phyloP scores from a whole-genome alignment of 176 grass and related monocot genomes.

The Typha latifolia region DNA sequence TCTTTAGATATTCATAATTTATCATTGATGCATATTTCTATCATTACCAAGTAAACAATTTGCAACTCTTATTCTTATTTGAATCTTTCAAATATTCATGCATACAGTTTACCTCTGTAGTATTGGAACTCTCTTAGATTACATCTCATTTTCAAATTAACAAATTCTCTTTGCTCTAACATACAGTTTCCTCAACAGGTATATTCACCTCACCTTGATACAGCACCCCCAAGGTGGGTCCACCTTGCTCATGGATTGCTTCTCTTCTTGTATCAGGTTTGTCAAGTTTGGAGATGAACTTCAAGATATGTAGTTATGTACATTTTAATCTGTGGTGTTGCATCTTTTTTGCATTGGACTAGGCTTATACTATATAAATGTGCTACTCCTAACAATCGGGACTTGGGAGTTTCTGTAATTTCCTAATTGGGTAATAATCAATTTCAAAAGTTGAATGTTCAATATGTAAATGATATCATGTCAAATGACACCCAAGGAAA shows the following conservation, averaged over 20 bases:
- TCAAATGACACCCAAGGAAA: no score
- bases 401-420: no score
- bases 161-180: background rate
- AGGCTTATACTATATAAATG: background rate
- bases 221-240: slow-evolving; percentile 94
- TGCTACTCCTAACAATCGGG: background rate
- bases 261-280: slow-evolving; percentile 98
- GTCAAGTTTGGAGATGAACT: slow-evolving; percentile 27
- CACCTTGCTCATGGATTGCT: slow-evolving; percentile 94
- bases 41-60: no score
- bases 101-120: background rate
- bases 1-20: no score
- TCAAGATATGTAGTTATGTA: background rate
- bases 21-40: no score
- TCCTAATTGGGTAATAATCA: no score
- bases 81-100: no score
- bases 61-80: no score
- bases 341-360: background rate
- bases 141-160: background rate
- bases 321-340: background rate
- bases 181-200: slow-evolving; percentile 39
- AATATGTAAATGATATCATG: no score
- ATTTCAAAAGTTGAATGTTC: no score
- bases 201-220: slow-evolving; percentile 78
- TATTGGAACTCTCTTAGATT: background rate